Evolutionary conservation across 257 asterid genomes (phyloP).

Genomic region (Lantana camara): DNA sequence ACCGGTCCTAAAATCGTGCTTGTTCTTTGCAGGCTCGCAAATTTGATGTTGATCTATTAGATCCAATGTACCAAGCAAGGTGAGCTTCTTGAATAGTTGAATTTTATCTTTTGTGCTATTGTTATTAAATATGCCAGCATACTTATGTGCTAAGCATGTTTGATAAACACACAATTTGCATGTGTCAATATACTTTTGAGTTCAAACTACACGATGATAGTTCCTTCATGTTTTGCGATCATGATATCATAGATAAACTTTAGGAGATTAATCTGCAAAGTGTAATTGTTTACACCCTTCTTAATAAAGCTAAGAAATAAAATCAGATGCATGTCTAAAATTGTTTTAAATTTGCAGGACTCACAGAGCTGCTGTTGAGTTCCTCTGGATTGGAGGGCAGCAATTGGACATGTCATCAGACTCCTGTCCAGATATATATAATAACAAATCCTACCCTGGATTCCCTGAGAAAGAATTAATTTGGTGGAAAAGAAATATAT

Average conservation of each 20-base stretch:
- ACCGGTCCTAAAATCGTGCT: conserved; percentile 17
- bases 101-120: conserved; percentile 14
- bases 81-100: conserved; percentile 35
- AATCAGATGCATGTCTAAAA: neutral
- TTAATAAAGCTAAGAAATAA: conserved; percentile 2
- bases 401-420: conserved; percentile 52
- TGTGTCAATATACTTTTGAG: conserved; percentile 4
- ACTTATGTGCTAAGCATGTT: conserved; percentile 1
- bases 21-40: conserved; percentile 70
- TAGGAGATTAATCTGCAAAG: conserved; percentile 22
- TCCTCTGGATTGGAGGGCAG: conserved; percentile 93
- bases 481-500: conserved; percentile 65
- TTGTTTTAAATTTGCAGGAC: conserved; percentile 45
- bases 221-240: neutral
- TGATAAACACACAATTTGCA: conserved; percentile 15
- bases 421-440: conserved; percentile 39
- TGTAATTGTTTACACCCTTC: conserved; percentile 3
- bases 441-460: conserved; percentile 51
- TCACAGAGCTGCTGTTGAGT: conserved; percentile 73
- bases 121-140: conserved; percentile 19
- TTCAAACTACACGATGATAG: neutral
- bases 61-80: conserved; percentile 95
- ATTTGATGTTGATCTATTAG: conserved; percentile 55
- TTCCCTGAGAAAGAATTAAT: conserved; percentile 59
- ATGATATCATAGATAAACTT: neutral